Conservation (phyloP, 1,139 yeast species). For the Arxiozyma slooffiae region DNA sequence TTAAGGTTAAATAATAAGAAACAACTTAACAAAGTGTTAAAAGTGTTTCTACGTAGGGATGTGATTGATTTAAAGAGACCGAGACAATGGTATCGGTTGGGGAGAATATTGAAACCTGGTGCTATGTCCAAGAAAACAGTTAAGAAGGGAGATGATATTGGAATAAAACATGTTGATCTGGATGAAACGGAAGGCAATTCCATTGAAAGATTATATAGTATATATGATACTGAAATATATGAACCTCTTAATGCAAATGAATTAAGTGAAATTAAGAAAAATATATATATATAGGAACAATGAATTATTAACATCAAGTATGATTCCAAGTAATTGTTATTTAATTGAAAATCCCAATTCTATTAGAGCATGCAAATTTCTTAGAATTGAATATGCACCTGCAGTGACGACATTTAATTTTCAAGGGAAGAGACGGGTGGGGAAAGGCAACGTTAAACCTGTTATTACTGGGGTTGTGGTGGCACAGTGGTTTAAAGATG, state of each 20-base stretch:
- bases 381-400: conserved; percentile 71
- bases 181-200: conserved; percentile 26
- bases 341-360: conserved; percentile 48
- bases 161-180: background rate
- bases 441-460: conserved; percentile 41
- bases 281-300: conserved; percentile 75
- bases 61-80: conserved; percentile 62
- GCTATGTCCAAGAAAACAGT: conserved; percentile 50
- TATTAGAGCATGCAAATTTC: conserved; percentile 57
- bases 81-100: conserved; percentile 77
- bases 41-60: conserved; percentile 57
- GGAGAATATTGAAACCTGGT: conserved; percentile 65
- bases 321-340: conserved; percentile 79
- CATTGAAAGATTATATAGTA: conserved; percentile 59
- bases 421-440: conserved; percentile 28
- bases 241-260: conserved; percentile 47
- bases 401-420: conserved; percentile 87
- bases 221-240: conserved; percentile 64
- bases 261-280: conserved; percentile 57
- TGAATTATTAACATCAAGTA: conserved; percentile 62
- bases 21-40: conserved; percentile 28
- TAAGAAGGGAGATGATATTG: conserved; percentile 13
- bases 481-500: conserved; percentile 54
- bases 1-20: conserved; percentile 38
- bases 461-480: conserved; percentile 70